Percentiles rank a stretch among this genome's conserved stretches.
These are phyloP conservation scores for Paraurostyla sp. DNA, from an alignment of 73 alveolate species.

Conservation along the genomic window DNA sequence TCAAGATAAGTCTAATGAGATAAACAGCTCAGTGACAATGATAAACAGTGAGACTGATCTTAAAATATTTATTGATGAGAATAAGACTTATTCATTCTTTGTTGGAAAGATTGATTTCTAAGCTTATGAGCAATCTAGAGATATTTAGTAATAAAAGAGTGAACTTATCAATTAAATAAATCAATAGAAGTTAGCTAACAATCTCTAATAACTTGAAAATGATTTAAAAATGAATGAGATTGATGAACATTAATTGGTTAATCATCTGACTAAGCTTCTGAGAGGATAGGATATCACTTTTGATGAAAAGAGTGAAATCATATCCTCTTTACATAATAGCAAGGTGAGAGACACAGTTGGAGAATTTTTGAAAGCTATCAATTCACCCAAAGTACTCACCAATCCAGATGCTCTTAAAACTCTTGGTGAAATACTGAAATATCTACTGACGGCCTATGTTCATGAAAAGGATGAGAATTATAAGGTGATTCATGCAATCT, in stretches of 20 bases:
- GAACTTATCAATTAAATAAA: slow-evolving; percentile 2
- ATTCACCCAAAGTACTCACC: slow-evolving; percentile 46
- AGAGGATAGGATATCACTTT: slow-evolving; percentile 24
- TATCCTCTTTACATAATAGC: slow-evolving; percentile 27
- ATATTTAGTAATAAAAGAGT: not conserved
- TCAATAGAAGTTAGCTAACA: not conserved
- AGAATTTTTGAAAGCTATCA: slow-evolving; percentile 25
- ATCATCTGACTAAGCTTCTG: not conserved
- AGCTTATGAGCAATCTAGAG: slow-evolving; percentile 45
- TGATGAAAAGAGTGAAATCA: slow-evolving; percentile 44
- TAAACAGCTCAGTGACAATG: slow-evolving; percentile 58
- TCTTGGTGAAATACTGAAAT: slow-evolving; percentile 65
- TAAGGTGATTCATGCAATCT: slow-evolving; percentile 46
- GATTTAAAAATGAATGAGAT: slow-evolving; percentile 13
- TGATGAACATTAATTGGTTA: not conserved
- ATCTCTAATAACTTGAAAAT: not conserved
- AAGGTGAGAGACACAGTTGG: slow-evolving; percentile 36
- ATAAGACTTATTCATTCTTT: not conserved
- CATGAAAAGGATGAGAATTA: slow-evolving; percentile 74
- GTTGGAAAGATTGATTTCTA: not conserved
- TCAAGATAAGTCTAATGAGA: slow-evolving; percentile 31
- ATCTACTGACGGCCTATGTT: slow-evolving; percentile 69
- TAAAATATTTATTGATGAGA: slow-evolving; percentile 70
- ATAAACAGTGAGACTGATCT: slow-evolving; percentile 71
- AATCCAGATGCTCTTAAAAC: slow-evolving; percentile 43